These are phyloP conservation scores for Cyclanthera cordifolia DNA, from an alignment of 306 rosid species.

Conservation along the genomic window DNA sequence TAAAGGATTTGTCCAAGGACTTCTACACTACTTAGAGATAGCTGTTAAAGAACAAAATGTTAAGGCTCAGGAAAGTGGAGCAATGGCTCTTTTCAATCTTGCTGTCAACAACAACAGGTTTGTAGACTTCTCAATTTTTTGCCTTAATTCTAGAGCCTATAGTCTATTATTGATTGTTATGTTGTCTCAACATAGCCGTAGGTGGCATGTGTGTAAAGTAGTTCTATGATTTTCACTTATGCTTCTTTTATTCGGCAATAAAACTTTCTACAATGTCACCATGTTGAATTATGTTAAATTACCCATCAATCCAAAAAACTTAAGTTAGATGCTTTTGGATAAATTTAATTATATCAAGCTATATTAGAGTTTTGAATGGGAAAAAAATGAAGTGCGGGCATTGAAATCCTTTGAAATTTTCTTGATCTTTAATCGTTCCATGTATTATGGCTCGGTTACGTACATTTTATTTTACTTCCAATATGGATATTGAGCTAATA, in stretches of 20 bases:
- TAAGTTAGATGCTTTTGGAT: too few relatives aligned
- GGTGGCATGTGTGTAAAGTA: not conserved
- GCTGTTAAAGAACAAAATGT: conserved; percentile 47
- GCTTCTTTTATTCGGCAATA: not conserved
- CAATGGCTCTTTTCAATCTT: conserved; percentile 94
- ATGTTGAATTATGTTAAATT: too few relatives aligned
- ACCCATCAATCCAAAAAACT: too few relatives aligned
- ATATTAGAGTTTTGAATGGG: not conserved
- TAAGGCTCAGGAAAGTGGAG: conserved; percentile 79
- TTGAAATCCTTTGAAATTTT: not conserved
- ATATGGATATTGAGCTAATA: not conserved
- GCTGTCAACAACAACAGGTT: conserved; percentile 89
- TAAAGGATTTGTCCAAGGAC: conserved; percentile 81
- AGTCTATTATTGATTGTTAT: not conserved
- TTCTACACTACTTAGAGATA: conserved; percentile 44
- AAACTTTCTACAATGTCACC: too few relatives aligned
- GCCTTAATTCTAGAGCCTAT: not conserved
- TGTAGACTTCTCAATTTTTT: conserved; percentile 4
- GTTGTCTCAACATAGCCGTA: too few relatives aligned
- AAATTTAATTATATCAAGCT: too few relatives aligned
- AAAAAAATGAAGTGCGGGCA: not conserved
- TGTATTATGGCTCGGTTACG: not conserved
- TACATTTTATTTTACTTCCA: not conserved
- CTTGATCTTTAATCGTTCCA: not conserved
- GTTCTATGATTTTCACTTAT: not conserved